Base-by-base conservation (phyloP, 116 monocot genomes). In the Posidonia oceanica region DNA sequence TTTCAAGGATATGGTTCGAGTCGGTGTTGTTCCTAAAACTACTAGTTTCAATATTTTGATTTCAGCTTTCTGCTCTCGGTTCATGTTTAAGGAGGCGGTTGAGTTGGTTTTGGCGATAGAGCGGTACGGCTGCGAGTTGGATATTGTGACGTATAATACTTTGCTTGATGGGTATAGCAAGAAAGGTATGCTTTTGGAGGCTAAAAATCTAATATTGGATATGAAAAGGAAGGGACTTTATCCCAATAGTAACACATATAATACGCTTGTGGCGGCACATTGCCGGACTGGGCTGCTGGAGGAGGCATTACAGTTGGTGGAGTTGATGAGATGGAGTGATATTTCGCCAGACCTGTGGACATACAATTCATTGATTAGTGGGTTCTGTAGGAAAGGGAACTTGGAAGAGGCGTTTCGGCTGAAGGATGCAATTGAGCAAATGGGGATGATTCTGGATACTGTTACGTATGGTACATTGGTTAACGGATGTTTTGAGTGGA, bases 401-500 rank as follows among this genome's bases (percentile, higher is more conserved):
- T 15, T 91, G 14, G 87, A 91, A 11, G 91, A 96, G 75, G 91
- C 86, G 1, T 81, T 83, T 48, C 60, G 79, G 53, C 40, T 96
- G 63, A 88, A 83, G 77, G 84, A 69, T 54, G 85, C 84, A 64
- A 89, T 96, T 84, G 87, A 84, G 75, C 67, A 66, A 53, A 74
- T 91, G 54, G 20, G 42, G 21, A 48, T 82, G 36, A 12, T 18
- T 37, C 91, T 89, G 0, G 91, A 96, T 52, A 61, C 70, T 21
- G 83, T 96, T 15, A 96, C 96, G 3, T 91, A 87, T 55, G 87
- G 86, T 41, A 87, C 91, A 15, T 63, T 96, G 40, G 80, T 96
- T 59, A 80, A 89, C 66, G 96, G 83, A 10, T 86, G 85, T 51
- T 91, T 91, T 69, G 63, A 81, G 75, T 80, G 79, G 73, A 58